Evolutionary conservation across 805 yeast genomes (phyloP).

Genomic region (Monosporozyma unispora): DNA sequence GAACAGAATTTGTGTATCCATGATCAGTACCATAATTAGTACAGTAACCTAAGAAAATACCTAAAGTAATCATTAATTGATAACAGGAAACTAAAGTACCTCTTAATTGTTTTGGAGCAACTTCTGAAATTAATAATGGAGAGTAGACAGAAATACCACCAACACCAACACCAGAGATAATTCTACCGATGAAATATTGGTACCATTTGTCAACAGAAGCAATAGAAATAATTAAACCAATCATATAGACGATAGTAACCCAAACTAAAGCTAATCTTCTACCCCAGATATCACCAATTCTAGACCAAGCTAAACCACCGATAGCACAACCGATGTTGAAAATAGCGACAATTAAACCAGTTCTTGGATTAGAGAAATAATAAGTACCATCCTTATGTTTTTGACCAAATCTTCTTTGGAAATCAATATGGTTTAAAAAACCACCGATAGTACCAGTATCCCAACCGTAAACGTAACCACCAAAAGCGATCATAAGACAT

Average conservation of each 20-base stretch:
- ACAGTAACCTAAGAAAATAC: constrained; percentile 72
- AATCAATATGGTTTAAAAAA: constrained; percentile 51
- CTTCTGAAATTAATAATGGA: constrained; percentile 64
- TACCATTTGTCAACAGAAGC: constrained; percentile 49
- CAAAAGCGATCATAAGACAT: constrained; percentile 27
- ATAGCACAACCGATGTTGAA: constrained; percentile 71
- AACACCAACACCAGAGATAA: constrained; percentile 62
- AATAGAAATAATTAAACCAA: constrained; percentile 62
- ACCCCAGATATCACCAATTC: constrained; percentile 54
- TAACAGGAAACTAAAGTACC: constrained; percentile 63
- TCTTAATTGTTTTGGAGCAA: constrained; percentile 62
- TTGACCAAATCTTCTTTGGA: constrained; percentile 48
- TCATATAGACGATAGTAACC: constrained; percentile 45
- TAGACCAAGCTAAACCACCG: constrained; percentile 56
- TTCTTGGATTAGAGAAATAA: constrained; percentile 44
- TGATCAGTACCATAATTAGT: constrained; percentile 58
- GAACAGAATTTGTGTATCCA: constrained; percentile 50
- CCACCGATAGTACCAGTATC: constrained; percentile 79
- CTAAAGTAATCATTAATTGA: constrained; percentile 62
- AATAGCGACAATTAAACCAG: constrained; percentile 48
- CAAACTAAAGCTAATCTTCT: constrained; percentile 46
- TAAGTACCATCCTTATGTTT: constrained; percentile 33
- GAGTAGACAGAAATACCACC: constrained; percentile 72
- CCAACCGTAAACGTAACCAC: constrained; percentile 55
- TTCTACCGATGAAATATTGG: constrained; percentile 63